phyloP scores from a whole-genome alignment of 495 filamentous ascomycete species.

The Penicillium angulare region DNA sequence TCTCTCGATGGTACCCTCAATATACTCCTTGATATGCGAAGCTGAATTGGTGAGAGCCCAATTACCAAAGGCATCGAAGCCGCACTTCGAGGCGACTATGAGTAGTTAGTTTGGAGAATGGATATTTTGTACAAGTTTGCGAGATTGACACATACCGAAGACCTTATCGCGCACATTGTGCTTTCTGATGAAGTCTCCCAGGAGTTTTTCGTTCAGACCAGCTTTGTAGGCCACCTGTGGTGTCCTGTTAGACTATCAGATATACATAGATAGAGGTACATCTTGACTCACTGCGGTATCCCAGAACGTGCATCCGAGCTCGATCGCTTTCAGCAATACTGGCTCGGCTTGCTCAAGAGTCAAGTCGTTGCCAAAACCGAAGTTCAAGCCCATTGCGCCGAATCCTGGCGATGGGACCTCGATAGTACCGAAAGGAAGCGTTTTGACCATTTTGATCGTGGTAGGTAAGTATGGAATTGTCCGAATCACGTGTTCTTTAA shows the following conservation, averaged over 20 bases:
- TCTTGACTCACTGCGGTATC: conserved; percentile 43
- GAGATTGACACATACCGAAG: conserved; percentile 34
- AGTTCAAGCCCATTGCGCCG: conserved; percentile 48
- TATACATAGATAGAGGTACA: background rate
- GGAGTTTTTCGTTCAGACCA: conserved; percentile 49
- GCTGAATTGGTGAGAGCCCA: conserved; percentile 44
- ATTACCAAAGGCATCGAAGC: conserved; percentile 35
- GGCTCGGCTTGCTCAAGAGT: conserved; percentile 48
- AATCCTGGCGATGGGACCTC: conserved; percentile 44
- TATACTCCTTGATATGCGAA: conserved; percentile 49
- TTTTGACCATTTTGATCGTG: conserved; percentile 45
- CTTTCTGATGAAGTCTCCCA: conserved; percentile 53
- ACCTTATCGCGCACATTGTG: conserved; percentile 50
- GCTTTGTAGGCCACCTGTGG: conserved; percentile 45
- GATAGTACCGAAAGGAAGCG: conserved; percentile 39
- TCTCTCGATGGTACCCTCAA: conserved; percentile 51
- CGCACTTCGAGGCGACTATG: conserved; percentile 51
- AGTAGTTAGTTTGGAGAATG: background rate
- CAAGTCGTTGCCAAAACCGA: conserved; percentile 40
- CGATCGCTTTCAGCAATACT: conserved; percentile 48
- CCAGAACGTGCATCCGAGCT: conserved; percentile 54
- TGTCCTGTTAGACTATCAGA: background rate
- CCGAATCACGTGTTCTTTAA: too few relatives aligned
- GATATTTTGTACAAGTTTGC: background rate
- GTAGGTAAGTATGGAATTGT: too few relatives aligned